phyloP scores from a whole-genome alignment of 208 protist genomes.

The Novymonas esmeraldas region DNA sequence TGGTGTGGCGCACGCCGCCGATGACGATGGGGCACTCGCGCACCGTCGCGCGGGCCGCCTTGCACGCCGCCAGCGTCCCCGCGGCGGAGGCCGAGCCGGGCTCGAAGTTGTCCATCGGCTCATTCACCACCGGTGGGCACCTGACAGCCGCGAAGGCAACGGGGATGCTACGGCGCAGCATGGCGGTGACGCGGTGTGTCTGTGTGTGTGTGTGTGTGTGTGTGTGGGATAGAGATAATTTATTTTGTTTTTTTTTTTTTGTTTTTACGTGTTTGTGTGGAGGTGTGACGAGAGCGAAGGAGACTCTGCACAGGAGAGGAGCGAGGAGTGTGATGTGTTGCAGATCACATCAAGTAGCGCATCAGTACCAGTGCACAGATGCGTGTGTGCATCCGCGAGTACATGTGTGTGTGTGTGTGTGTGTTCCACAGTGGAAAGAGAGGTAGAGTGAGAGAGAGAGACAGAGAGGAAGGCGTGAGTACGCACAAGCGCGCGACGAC shows the following conservation, averaged over 20 bases:
- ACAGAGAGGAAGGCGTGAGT: background rate
- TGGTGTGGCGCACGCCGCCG: constrained; percentile 86
- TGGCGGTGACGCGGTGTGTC: too few relatives aligned
- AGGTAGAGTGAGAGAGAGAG: background rate
- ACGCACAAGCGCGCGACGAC: background rate
- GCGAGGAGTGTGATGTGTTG: background rate
- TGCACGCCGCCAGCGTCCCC: constrained; percentile 71
- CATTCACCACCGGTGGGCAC: constrained; percentile 78
- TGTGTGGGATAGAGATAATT: too few relatives aligned
- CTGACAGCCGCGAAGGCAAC: constrained; percentile 62
- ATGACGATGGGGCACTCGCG: constrained; percentile 93
- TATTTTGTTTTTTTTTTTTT: constrained; percentile 18
- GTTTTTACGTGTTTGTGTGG: constrained; percentile 2
- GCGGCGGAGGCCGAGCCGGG: constrained; percentile 66
- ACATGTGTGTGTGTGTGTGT: background rate
- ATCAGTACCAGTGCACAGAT: too few relatives aligned
- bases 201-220: background rate
- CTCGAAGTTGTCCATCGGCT: constrained; percentile 90
- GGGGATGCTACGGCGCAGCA: constrained; percentile 78
- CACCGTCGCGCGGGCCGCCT: constrained; percentile 44
- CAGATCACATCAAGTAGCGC: background rate
- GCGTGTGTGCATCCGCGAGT: background rate
- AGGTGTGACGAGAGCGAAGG: background rate
- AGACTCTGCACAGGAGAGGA: constrained; percentile 3
- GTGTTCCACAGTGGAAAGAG: background rate